Evolutionary conservation across 1,139 yeast genomes (phyloP).

Genomic region (Candida tetrigidarum): DNA sequence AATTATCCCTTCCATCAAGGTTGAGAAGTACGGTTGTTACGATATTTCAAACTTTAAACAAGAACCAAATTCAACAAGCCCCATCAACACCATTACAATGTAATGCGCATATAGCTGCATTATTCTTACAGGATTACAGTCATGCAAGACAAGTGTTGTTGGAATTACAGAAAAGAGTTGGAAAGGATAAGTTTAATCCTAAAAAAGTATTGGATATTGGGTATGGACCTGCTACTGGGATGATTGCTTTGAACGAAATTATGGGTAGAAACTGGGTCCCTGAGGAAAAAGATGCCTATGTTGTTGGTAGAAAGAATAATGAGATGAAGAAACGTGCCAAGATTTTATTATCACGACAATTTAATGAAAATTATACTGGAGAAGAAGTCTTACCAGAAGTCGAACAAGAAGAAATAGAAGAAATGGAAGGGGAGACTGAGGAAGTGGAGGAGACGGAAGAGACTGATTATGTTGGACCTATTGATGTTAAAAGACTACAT

Average conservation of each 20-base stretch:
- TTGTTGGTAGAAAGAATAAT: constrained; percentile 61
- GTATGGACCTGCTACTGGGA: constrained; percentile 92
- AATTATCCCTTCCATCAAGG: constrained; percentile 56
- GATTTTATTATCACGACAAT: constrained; percentile 71
- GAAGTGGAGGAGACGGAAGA: constrained; percentile 26
- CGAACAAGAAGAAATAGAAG: constrained; percentile 16
- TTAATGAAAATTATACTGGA: constrained; percentile 47
- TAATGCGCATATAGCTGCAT: constrained; percentile 81
- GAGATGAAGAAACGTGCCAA: constrained; percentile 85
- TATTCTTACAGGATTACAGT: constrained; percentile 86
- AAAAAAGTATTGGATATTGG: constrained; percentile 76
- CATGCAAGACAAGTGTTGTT: constrained; percentile 65
- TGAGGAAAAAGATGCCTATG: constrained; percentile 66
- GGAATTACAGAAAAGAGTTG: constrained; percentile 65
- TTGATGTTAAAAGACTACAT: constrained; percentile 58
- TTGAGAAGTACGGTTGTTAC: constrained; percentile 59
- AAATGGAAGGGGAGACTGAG: constrained; percentile 20
- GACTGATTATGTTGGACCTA: constrained; percentile 54
- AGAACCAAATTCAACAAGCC: constrained; percentile 56
- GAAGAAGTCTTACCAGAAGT: constrained; percentile 17
- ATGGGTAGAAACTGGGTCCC: constrained; percentile 71
- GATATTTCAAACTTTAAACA: constrained; percentile 52
- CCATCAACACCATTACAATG: constrained; percentile 63
- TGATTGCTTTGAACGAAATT: constrained; percentile 83
- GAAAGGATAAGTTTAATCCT: constrained; percentile 59